These are phyloP conservation scores for Monosporascus sp. DNA, from an alignment of 2,329 filamentous ascomycete genomes.

Conservation along the genomic window DNA sequence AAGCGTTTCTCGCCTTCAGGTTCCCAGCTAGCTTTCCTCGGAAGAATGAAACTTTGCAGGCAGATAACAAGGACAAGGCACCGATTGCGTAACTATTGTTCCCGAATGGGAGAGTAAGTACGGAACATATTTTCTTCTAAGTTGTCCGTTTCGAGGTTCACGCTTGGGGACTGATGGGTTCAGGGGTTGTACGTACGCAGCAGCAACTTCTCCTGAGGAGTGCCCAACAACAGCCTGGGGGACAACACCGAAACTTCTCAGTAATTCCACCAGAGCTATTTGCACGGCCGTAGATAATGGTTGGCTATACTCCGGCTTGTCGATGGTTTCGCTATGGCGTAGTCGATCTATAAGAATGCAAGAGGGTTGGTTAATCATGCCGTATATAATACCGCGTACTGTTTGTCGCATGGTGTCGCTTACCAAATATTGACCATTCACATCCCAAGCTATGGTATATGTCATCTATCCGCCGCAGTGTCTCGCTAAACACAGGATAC, in stretches of 20 bases:
- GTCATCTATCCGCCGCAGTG: constrained; percentile 11
- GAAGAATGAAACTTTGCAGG: constrained; percentile 28
- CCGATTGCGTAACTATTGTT: constrained; percentile 17
- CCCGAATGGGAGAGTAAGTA: neutral
- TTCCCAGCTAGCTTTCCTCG: constrained; percentile 24
- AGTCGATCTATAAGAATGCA: constrained; percentile 14
- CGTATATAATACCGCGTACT: neutral
- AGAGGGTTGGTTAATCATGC: constrained; percentile 2
- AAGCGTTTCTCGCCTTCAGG: constrained; percentile 10
- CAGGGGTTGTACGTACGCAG: constrained; percentile 21
- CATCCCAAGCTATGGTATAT: constrained; percentile 14
- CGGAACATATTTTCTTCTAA: neutral
- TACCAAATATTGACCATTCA: constrained; percentile 23
- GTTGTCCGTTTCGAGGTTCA: neutral
- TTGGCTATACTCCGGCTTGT: constrained; percentile 18
- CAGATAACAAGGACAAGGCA: constrained; percentile 18
- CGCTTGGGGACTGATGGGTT: too few species aligned
- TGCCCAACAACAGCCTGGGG: constrained; percentile 27
- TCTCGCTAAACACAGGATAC: constrained; percentile 18
- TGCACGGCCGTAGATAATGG: constrained; percentile 29
- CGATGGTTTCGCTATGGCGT: neutral
- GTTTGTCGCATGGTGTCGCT: constrained; percentile 7
- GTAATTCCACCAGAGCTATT: constrained; percentile 28
- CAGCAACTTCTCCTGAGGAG: constrained; percentile 33
- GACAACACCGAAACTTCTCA: constrained; percentile 19